Evolutionary conservation across 306 rosid genomes (phyloP).

Genomic region (Fragaria iinumae): DNA sequence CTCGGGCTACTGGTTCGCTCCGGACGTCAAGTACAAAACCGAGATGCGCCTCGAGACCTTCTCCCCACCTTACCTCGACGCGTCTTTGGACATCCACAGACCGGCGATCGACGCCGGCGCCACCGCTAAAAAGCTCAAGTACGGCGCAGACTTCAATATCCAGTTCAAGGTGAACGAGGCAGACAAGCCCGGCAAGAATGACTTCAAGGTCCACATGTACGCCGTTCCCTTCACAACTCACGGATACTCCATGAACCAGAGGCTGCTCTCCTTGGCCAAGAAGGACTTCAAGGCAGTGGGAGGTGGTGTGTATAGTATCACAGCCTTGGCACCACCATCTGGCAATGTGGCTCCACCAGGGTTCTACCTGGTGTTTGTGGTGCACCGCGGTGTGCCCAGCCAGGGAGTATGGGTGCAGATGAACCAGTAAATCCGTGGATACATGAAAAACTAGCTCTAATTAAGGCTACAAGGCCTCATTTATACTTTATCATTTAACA

Average conservation of each 20-base stretch:
- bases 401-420: constrained; percentile 62
- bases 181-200: not conserved
- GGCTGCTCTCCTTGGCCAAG: constrained; percentile 41
- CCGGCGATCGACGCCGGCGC: constrained; percentile 38
- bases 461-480: not conserved
- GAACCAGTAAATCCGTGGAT: not conserved
- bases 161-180: constrained; percentile 23
- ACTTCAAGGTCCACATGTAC: constrained; percentile 55
- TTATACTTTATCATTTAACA: not conserved
- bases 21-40: constrained; percentile 48
- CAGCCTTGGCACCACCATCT: constrained; percentile 41
- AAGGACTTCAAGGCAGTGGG: not conserved
- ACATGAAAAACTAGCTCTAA: not conserved
- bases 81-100: not conserved
- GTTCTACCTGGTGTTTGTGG: constrained; percentile 58
- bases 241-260: constrained; percentile 76
- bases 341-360: constrained; percentile 68
- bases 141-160: not conserved
- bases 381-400: constrained; percentile 77
- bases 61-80: constrained; percentile 69
- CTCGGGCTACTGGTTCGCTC: constrained; percentile 41
- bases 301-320: constrained; percentile 5
- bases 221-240: constrained; percentile 91
- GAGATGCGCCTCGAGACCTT: constrained; percentile 70
- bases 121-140: not conserved